These are phyloP conservation scores for Lasiodiplodia gonubiensis DNA, from an alignment of 2,329 filamentous ascomycete genomes.

Conservation along the genomic window DNA sequence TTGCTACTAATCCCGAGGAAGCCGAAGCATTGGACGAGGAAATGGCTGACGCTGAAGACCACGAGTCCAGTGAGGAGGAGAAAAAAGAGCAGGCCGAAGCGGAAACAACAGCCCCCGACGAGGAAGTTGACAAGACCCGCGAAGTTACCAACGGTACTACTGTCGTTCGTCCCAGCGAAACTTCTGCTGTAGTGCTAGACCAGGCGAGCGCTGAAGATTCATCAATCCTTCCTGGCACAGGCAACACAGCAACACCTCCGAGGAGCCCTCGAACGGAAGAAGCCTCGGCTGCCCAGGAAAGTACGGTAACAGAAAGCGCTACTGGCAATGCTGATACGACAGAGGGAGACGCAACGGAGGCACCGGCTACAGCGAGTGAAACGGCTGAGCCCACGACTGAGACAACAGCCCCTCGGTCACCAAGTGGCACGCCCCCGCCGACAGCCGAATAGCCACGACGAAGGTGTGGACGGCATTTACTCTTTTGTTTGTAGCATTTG, in stretches of 20 bases:
- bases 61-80: conserved; percentile 9
- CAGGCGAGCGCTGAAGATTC: conserved; percentile 5
- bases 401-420: not conserved
- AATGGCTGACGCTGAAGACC: conserved; percentile 21
- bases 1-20: conserved; percentile 3
- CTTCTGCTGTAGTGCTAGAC: conserved; percentile 19
- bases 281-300: not conserved
- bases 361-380: conserved; percentile 1
- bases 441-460: not conserved
- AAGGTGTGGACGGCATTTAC: not conserved
- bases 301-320: not conserved
- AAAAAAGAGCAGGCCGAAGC: not conserved
- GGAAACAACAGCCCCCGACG: not conserved
- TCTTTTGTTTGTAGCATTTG: not conserved
- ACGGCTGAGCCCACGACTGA: not conserved
- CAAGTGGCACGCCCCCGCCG: not conserved
- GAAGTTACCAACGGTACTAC: not conserved
- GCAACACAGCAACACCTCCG: conserved; percentile 20
- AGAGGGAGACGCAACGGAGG: not conserved
- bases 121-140: not conserved
- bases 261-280: conserved; percentile 7
- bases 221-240: conserved; percentile 14
- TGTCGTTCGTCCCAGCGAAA: conserved; percentile 20
- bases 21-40: conserved; percentile 23
- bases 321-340: not conserved